phyloP scores from a whole-genome alignment of 2,329 filamentous ascomycete species.

The Hymenoscyphus fructigenus region DNA sequence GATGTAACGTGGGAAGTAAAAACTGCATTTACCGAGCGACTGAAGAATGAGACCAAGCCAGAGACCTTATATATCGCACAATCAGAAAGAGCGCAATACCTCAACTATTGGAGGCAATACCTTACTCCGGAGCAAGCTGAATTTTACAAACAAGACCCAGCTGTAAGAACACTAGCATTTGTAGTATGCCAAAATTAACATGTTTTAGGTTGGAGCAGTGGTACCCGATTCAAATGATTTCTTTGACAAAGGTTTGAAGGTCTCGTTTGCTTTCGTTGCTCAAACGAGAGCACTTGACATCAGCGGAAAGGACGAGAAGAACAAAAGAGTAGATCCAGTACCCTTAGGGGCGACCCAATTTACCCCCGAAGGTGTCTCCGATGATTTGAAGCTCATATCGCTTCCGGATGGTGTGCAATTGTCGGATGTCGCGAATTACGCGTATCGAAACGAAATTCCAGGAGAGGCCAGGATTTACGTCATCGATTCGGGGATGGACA shows the following conservation, averaged over 20 bases:
- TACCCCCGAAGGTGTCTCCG: background rate
- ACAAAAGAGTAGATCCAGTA: background rate
- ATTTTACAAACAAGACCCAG: background rate
- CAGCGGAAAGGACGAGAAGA: too few relatives aligned
- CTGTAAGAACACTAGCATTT: background rate
- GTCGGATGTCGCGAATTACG: background rate
- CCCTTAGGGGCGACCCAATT: background rate
- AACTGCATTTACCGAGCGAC: background rate
- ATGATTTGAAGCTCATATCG: background rate
- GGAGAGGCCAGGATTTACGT: background rate
- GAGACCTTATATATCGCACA: background rate
- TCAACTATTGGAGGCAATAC: background rate
- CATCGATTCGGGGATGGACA: constrained; percentile 2
- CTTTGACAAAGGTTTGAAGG: background rate
- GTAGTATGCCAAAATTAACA: background rate
- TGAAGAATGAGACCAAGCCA: constrained; percentile 1
- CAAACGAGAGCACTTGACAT: background rate
- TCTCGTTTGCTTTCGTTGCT: background rate
- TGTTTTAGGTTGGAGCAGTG: background rate
- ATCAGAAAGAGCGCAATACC: background rate
- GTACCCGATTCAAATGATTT: background rate
- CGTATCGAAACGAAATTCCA: background rate
- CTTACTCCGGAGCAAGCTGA: constrained; percentile 2
- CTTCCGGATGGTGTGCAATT: background rate
- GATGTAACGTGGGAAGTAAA: background rate